A percentile compares a stretch with the other conserved stretches of the same genome.
Conservation (phyloP, 345 rosid species). For the Sisymbrium altissimum region DNA sequence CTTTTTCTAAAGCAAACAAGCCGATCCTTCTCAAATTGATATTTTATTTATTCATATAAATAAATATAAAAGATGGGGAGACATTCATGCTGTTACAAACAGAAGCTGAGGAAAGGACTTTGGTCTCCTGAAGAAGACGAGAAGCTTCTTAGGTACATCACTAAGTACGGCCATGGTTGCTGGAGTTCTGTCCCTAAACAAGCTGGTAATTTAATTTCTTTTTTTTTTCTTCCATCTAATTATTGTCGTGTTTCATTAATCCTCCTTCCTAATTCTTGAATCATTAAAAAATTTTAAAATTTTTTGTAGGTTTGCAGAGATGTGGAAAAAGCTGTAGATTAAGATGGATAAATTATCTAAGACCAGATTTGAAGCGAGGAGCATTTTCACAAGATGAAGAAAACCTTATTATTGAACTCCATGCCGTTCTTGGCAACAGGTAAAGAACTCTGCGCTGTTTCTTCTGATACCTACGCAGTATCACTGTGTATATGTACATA, state of each 20-base stretch:
- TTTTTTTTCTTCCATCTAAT: background rate
- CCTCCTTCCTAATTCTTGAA: background rate
- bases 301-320: slow-evolving; percentile 71
- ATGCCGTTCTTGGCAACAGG: slow-evolving; percentile 92
- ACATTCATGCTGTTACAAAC: slow-evolving; percentile 76
- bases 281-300: background rate
- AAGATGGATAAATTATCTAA: slow-evolving; percentile 91
- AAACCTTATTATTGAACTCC: slow-evolving; percentile 80
- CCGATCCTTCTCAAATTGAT: background rate
- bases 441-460: slow-evolving; percentile 10
- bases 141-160: slow-evolving; percentile 81
- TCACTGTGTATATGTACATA: background rate
- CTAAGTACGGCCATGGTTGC: slow-evolving; percentile 90
- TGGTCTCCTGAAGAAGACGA: slow-evolving; percentile 99
- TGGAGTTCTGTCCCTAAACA: slow-evolving; percentile 99
- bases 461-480: background rate
- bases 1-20: slow-evolving; percentile 9
- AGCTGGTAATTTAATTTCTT: slow-evolving; percentile 47
- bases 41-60: background rate
- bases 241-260: background rate
- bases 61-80: slow-evolving; percentile 55
- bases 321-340: slow-evolving; percentile 98
- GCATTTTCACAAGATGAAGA: slow-evolving; percentile 93
- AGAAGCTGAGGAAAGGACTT: slow-evolving; percentile 96
- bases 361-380: slow-evolving; percentile 98